These are phyloP conservation scores for Fraxinus paxiana DNA, from an alignment of 305 asterid species.

Conservation along the genomic window DNA sequence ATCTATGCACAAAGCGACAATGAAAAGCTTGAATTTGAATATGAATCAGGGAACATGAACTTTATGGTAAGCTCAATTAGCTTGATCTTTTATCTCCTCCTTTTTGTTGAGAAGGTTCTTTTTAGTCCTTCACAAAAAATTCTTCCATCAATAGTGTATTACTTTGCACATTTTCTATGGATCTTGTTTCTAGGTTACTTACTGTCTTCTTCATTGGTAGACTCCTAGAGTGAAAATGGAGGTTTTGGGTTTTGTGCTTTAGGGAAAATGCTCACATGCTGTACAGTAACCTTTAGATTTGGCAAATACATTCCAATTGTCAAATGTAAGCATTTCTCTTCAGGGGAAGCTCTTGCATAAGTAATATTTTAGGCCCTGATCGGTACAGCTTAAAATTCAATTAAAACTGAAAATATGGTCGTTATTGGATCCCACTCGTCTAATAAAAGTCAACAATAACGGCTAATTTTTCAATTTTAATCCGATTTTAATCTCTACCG, in stretches of 20 bases:
- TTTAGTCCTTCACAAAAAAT: neutral
- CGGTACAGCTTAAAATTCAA: too few species aligned
- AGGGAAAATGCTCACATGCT: neutral
- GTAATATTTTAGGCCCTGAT: neutral
- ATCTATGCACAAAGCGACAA: slow-evolving; percentile 79
- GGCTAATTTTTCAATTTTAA: too few species aligned
- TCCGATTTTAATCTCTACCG: too few species aligned
- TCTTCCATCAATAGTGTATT: neutral
- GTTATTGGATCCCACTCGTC: too few species aligned
- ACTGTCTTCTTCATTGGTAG: slow-evolving; percentile 4
- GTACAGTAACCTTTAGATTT: neutral
- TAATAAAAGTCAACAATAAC: too few species aligned
- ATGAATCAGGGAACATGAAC: slow-evolving; percentile 91
- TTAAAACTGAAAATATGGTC: too few species aligned
- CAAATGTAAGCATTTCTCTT: neutral
- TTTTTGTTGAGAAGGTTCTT: slow-evolving; percentile 10
- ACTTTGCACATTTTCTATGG: neutral
- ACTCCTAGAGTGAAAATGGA: neutral
- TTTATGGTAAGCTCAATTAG: slow-evolving; percentile 55
- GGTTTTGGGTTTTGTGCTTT: neutral
- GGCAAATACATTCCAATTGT: neutral
- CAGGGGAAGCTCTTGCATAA: neutral
- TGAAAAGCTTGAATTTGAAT: slow-evolving; percentile 92
- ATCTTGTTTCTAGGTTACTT: neutral
- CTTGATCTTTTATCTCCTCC: neutral